Conservation (phyloP, 1,284 basidiomycete genomes). For the Leccinum griseonigrum region DNA sequence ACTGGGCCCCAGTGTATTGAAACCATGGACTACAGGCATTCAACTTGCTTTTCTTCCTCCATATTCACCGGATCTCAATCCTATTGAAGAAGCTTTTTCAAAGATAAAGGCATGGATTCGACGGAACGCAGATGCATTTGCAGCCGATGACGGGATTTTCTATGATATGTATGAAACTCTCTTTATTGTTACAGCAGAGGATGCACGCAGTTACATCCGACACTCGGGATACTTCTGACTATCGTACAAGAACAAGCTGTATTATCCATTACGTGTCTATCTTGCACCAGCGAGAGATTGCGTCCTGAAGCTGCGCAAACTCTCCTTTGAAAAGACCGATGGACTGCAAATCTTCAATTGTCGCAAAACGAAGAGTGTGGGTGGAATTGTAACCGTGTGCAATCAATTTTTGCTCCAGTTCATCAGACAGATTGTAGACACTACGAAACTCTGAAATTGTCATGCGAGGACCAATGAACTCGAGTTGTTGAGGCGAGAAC, state of each 20-base stretch:
- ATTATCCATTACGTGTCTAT: neutral
- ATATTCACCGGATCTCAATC: neutral
- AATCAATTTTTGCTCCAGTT: neutral
- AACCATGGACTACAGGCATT: neutral
- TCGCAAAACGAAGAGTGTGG: neutral
- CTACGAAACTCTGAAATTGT: neutral
- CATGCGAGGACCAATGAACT: neutral
- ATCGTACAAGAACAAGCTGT: neutral
- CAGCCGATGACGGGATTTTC: neutral
- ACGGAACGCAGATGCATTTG: neutral
- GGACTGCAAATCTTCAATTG: neutral
- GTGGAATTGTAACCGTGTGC: neutral
- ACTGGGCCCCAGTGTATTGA: too few species aligned
- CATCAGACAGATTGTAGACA: neutral
- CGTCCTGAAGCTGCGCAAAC: neutral
- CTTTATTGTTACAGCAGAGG: neutral
- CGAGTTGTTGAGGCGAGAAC: neutral
- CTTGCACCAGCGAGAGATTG: neutral
- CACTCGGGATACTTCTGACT: neutral
- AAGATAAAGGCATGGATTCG: neutral
- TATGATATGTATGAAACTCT: neutral
- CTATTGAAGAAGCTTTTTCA: neutral
- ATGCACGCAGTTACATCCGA: neutral
- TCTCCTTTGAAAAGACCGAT: neutral
- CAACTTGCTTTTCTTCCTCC: neutral